Evolutionary conservation across 139 green algal genomes (phyloP), one percentile per base, ranked within the genome.

Genomic region (Limnomonas spitsbergensis): DNA sequence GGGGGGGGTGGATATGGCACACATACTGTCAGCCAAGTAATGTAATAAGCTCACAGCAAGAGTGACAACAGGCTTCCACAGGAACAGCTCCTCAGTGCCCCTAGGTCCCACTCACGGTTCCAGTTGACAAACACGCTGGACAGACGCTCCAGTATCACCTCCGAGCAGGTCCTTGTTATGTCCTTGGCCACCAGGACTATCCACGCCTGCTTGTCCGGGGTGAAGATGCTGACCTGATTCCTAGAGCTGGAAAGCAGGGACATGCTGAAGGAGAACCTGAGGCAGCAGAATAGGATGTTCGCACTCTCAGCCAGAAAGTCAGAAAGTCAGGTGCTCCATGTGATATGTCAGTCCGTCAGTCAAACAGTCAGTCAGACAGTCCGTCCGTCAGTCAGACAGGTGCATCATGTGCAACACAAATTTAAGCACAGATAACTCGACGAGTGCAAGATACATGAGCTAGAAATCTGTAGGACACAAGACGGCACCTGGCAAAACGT

Each of bases 171-270:
- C 47, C 20, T 14, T 29, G 47, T 61, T 14, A 61, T 20, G 14
- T 14, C 14, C 47, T 61, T 14, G 14, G 20, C 47, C 14, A 61
- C 14, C 14, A 14, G 47, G 14, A 29, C 47, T 29, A 20, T 20
- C 14, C 47, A 14, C 47, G 20, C 14, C 20, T 61, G 47, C 47
- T 20, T 14, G 14, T 61, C 47, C 20, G 47, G 47, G 20, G 47
- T 61, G 20, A 29, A 61, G 47, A 61, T 61, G 47, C 47, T 61
- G 47, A 61, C 47, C 47, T 61, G 47, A 20, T 61, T 61, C 47
- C 20, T 61, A 61, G 47, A 61, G 47, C 47, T 61, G 20, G 47
- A 61, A 20, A 61, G 47, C 14, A 61, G 47, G 14, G 47, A 61
- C 14, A 61, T 20, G 47, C 47, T 61, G 47, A 20, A 14, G 20